These are phyloP conservation scores for Tylopilus microsporus DNA, from an alignment of 1,284 basidiomycete species.

Conservation along the genomic window DNA sequence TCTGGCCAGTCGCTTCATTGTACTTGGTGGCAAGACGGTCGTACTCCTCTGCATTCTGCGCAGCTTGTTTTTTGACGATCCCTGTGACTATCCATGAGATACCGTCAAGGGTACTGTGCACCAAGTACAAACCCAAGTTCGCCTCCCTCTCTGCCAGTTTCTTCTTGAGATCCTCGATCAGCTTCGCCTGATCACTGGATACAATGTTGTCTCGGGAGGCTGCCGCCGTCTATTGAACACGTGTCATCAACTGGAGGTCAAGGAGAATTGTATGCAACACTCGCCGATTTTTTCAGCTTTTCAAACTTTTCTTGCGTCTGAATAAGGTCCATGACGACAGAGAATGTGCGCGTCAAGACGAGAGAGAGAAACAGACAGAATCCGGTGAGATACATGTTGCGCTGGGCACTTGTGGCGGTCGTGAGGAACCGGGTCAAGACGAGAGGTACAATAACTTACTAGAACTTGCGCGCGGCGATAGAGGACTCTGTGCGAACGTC, in stretches of 20 bases:
- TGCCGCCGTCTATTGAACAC: slow-evolving; percentile 34
- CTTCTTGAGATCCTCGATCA: slow-evolving; percentile 63
- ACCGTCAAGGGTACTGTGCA: background rate
- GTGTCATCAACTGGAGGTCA: background rate
- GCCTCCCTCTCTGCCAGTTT: slow-evolving; percentile 44
- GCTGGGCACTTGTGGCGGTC: slow-evolving; percentile 59
- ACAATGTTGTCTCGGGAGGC: slow-evolving; percentile 33
- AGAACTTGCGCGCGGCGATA: slow-evolving; percentile 88
- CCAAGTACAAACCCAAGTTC: slow-evolving; percentile 58
- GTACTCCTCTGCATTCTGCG: slow-evolving; percentile 74
- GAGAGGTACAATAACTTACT: slow-evolving; percentile 48
- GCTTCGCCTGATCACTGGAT: slow-evolving; percentile 49
- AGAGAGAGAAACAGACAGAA: slow-evolving; percentile 92
- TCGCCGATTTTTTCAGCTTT: slow-evolving; percentile 69
- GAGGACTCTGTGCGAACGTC: slow-evolving; percentile 80
- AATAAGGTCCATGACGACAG: slow-evolving; percentile 87
- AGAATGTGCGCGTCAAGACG: slow-evolving; percentile 88
- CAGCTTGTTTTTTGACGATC: slow-evolving; percentile 78
- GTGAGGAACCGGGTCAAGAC: background rate
- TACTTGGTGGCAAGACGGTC: slow-evolving; percentile 75
- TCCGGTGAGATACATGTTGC: slow-evolving; percentile 87
- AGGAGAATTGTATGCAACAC: slow-evolving; percentile 17
- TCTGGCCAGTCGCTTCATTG: slow-evolving; percentile 61
- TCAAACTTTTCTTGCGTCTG: slow-evolving; percentile 85
- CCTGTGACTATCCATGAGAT: slow-evolving; percentile 39